A percentile compares a stretch with the other conserved stretches of the same genome.
Evolutionary conservation across 148 eudicot genomes (phyloP).

Genomic region (Cornus kousa): DNA sequence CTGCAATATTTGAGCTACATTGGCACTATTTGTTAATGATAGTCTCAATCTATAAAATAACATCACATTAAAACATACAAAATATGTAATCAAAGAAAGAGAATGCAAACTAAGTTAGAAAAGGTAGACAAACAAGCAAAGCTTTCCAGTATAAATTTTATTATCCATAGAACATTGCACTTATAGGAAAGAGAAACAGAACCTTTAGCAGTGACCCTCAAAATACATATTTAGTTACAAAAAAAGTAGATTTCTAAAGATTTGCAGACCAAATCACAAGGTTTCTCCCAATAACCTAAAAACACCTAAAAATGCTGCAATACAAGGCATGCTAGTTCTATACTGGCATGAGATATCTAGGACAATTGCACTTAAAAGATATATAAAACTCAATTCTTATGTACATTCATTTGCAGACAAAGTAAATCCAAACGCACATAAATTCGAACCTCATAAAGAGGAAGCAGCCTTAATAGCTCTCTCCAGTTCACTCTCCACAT

Average conservation of each 20-base stretch:
- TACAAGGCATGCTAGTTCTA: background rate
- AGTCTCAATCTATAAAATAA: background rate
- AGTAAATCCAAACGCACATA: background rate
- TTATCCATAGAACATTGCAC: background rate
- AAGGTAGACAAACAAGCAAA: too few relatives aligned
- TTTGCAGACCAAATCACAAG: background rate
- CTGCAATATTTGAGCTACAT: too few relatives aligned
- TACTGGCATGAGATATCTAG: background rate
- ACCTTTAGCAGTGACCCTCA: background rate
- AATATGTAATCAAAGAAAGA: background rate
- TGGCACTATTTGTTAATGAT: background rate
- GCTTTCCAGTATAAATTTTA: background rate
- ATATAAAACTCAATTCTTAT: background rate
- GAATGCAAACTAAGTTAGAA: background rate
- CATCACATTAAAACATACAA: background rate
- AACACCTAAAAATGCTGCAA: background rate
- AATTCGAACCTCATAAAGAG: constrained; percentile 35
- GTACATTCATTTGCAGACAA: constrained; percentile 7
- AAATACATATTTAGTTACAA: background rate
- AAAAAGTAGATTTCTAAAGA: background rate
- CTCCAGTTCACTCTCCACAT: constrained; percentile 80
- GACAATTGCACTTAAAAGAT: background rate
- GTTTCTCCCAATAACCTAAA: background rate
- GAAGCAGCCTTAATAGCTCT: constrained; percentile 84
- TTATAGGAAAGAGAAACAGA: background rate